Evolutionary conservation across 2,329 filamentous ascomycete genomes (phyloP).

Genomic region (Lomentospora prolificans): DNA sequence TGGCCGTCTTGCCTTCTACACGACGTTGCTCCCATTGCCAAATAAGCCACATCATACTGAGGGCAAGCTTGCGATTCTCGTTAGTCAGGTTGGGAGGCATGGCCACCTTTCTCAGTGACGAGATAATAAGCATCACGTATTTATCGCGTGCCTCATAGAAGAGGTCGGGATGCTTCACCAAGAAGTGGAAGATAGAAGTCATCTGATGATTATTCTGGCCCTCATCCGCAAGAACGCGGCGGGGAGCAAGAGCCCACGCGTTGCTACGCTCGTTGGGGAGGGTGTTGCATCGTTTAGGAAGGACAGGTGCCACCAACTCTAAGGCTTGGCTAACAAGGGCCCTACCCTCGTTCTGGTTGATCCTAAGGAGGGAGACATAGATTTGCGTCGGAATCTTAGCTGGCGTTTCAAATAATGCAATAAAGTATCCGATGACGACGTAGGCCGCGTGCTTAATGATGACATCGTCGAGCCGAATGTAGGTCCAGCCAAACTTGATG

Average conservation of each 20-base stretch:
- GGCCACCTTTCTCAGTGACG: slow-evolving; percentile 80
- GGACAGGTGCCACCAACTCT: slow-evolving; percentile 86
- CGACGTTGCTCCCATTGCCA: slow-evolving; percentile 88
- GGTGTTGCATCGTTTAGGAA: slow-evolving; percentile 71
- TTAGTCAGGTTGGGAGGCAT: slow-evolving; percentile 73
- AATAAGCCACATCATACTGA: slow-evolving; percentile 84
- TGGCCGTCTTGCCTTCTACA: slow-evolving; percentile 46
- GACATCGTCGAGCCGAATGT: slow-evolving; percentile 94
- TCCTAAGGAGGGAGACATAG: slow-evolving; percentile 81
- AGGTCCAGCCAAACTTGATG: slow-evolving; percentile 98
- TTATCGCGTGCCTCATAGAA: slow-evolving; percentile 95
- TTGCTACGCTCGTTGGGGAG: slow-evolving; percentile 62
- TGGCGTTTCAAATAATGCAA: slow-evolving; percentile 91
- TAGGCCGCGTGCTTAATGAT: slow-evolving; percentile 99
- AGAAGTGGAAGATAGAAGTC: slow-evolving; percentile 94
- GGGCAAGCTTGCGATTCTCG: slow-evolving; percentile 81
- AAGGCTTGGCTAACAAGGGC: slow-evolving; percentile 87
- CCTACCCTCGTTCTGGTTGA: slow-evolving; percentile 90
- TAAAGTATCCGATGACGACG: slow-evolving; percentile 94
- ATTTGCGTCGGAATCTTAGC: slow-evolving; percentile 94
- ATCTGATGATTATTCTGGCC: slow-evolving; percentile 92
- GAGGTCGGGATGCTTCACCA: slow-evolving; percentile 82
- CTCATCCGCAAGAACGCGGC: slow-evolving; percentile 87
- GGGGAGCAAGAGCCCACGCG: slow-evolving; percentile 81
- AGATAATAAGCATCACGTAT: slow-evolving; percentile 80